Evolutionary conservation across 2,329 filamentous ascomycete species (phyloP), one percentile per base, ranked within the genome.

Genomic region (Sarocladiaceae sp.): DNA sequence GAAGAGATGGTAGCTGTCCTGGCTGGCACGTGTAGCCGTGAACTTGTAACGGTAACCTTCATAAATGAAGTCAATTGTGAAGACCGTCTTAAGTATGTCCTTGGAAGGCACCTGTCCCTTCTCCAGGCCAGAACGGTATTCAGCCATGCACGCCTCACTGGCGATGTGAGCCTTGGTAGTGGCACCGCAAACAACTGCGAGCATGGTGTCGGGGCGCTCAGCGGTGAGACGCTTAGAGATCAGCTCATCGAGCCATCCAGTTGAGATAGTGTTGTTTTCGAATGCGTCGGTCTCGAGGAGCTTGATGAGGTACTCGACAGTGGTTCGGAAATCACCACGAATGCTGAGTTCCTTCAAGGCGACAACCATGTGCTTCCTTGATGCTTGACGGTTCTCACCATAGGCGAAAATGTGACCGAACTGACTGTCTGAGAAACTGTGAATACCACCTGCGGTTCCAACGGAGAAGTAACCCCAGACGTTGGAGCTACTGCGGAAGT

Each of bases 401-500:
- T 97, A 99, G 50, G 94, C 95, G 71, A 99, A 99, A 62, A 99
- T 99, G 74, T 99, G 94, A 73, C 94, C 94, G 63, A 99, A 99
- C 67, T 99, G 94, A 65, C 89, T 95, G 76, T 99, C 94, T 7
- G 94, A 97, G 80, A 96, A 99, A 72, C 90, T 97, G 83, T 99
- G 94, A 59, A 99, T 99, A 72, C 92, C 92, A 75, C 92, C 93
- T 52, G 91, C 87, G 10, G 92, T 94, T 76, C 92, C 90, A 70
- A 99, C 94, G 51, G 94, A 99, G 84, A 99, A 99, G 75, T 99
- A 99, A 80, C 94, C 94, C 94, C 94, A 99, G 53, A 97, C 94
- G 62, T 99, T 99, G 57, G 94, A 97, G 70, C 91, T 96, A 77
- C 88, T 95, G 67, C 94, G 84, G 84, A 99, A 99, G 80, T 99